Conservation (phyloP, 2,329 filamentous ascomycete genomes). For the Botrytis hyacinthi region DNA sequence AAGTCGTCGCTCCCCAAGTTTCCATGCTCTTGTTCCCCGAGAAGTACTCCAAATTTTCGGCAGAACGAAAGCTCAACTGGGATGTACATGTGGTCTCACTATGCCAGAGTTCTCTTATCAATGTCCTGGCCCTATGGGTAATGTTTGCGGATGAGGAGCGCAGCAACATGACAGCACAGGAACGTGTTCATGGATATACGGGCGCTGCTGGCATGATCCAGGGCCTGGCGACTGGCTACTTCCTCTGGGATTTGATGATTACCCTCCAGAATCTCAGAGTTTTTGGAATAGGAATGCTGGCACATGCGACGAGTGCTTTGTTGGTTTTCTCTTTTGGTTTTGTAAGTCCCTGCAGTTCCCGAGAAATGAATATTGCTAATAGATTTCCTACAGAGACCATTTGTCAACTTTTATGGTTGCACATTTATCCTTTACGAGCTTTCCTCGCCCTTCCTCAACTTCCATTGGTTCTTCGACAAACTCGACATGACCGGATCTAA, state of each 20-base stretch:
- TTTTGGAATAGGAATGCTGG: conserved; percentile 60
- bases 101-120: conserved; percentile 72
- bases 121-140: conserved; percentile 69
- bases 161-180: conserved; percentile 61
- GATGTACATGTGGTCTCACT: conserved; percentile 84
- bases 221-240: conserved; percentile 76
- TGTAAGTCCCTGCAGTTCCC: conserved; percentile 53
- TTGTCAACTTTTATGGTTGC: conserved; percentile 78
- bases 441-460: conserved; percentile 79
- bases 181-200: conserved; percentile 75
- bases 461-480: conserved; percentile 93
- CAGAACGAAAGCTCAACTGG: conserved; percentile 71
- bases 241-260: conserved; percentile 76
- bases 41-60: conserved; percentile 61
- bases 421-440: conserved; percentile 87
- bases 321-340: conserved; percentile 76
- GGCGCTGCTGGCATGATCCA: conserved; percentile 70
- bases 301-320: conserved; percentile 72
- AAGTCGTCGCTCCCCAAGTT: conserved; percentile 63
- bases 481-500: conserved; percentile 73
- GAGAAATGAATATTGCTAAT: neutral
- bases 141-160: conserved; percentile 69
- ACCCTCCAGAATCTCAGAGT: conserved; percentile 66
- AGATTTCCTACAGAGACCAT: conserved; percentile 60
- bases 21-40: conserved; percentile 61